Conservation (phyloP, 306 rosid genomes). For the Acacia acuminata region DNA sequence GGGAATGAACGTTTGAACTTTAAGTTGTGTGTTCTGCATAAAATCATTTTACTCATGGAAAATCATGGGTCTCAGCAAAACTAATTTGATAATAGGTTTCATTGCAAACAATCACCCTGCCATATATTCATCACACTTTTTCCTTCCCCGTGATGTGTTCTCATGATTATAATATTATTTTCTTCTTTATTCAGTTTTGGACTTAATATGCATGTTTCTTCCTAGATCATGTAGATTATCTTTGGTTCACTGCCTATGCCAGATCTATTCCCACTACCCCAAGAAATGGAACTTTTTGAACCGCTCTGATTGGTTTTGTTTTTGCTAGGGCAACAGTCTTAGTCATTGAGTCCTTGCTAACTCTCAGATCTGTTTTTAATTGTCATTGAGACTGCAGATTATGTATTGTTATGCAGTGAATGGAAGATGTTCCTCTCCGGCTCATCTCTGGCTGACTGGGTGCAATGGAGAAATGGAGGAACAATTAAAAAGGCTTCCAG, state of each 20-base stretch:
- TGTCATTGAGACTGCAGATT: slow-evolving; percentile 54
- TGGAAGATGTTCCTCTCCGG: slow-evolving; percentile 67
- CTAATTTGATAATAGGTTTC: not conserved
- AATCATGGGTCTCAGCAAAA: not conserved
- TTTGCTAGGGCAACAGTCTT: not conserved
- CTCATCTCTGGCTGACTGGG: slow-evolving; percentile 93
- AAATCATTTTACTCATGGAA: not conserved
- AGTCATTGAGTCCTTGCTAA: not conserved
- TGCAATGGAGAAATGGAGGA: slow-evolving; percentile 73
- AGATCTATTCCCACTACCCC: not conserved
- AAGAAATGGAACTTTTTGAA: not conserved
- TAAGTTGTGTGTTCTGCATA: not conserved
- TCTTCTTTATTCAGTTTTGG: not conserved
- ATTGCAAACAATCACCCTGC: not conserved
- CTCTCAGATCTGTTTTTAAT: not conserved
- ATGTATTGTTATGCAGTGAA: slow-evolving; percentile 90
- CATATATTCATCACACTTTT: not conserved
- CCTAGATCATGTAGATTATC: not conserved
- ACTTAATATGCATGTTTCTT: not conserved
- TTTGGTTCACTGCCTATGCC: not conserved
- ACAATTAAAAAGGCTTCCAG: slow-evolving; percentile 69
- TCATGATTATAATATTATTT: not conserved
- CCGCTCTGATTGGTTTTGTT: not conserved
- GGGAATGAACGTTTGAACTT: not conserved
- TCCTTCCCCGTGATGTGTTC: not conserved